Evolutionary conservation across 208 protist genomes (phyloP), one percentile per base, ranked within the genome.

Genomic region (Leishmania lainsoni): DNA sequence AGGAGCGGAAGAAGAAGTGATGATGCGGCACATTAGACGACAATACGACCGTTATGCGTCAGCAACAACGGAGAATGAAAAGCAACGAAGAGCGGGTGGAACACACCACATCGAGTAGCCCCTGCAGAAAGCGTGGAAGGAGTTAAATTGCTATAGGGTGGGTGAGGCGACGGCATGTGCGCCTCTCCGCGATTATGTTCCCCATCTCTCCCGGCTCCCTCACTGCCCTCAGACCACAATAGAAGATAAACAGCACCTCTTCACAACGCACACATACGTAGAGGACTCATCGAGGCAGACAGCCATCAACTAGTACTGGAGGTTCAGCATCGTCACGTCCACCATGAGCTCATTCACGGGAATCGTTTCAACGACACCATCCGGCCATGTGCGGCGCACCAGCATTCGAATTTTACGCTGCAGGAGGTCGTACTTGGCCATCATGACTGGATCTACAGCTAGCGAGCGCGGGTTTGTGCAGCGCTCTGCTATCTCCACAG

Each of bases 401-500:
- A 98, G 83, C 91, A 96, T 96, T 16, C 88, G 88, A 75, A 98
- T 96, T 48, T 72, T 78, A 3, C 86, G 79, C 70, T 95, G 88
- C 59, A 96, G 56, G 14, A 98, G 86, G 56, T 98, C 93, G 45
- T 92, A 86, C 84, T 98, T 98, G 45, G 93, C 93, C 83, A 96
- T 93, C 80, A 93, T 90, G n/a, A 98, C 85, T 9, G 95, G 95
- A 72, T 98, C 95, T 59, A 96, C 92, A 0, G 87, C 83, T 1
- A 89, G 84, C 6, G 94, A 93, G 63, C 89, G 83, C 26, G 94
- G 87, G 72, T 97, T 87, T 16, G 84, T 65, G 79, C 91, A 97
- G 32, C 91, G 90, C 84, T 97, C 91, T 0, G 93, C 93, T 16
- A 80, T 83, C 26, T 93, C 90, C 39, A 84, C 78, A 9, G 87